Percentiles rank a stretch among this genome's conserved stretches.
These are phyloP conservation scores for Theileria sp. DNA, from an alignment of 169 alveolate species.

Conservation along the genomic window DNA sequence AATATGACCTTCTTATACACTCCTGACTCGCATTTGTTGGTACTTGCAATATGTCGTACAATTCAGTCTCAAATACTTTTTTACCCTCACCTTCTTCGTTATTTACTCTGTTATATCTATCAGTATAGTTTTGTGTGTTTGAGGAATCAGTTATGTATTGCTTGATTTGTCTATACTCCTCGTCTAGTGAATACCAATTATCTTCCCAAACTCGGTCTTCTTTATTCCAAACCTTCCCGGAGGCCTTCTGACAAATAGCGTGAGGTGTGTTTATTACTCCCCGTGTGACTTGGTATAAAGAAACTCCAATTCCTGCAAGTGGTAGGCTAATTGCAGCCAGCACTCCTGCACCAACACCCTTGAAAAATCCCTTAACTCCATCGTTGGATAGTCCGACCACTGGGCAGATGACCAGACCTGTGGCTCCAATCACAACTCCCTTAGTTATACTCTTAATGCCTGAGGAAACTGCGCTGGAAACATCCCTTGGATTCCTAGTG, in stretches of 20 bases:
- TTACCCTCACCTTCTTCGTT: conserved; percentile 42
- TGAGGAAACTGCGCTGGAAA: conserved; percentile 82
- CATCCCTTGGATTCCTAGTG: conserved; percentile 78
- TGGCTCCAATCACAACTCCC: conserved; percentile 86
- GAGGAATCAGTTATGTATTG: conserved; percentile 26
- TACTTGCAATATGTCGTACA: conserved; percentile 80
- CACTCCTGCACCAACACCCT: conserved; percentile 87
- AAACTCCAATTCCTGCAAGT: conserved; percentile 83
- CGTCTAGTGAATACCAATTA: conserved; percentile 79
- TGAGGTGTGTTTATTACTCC: conserved; percentile 87
- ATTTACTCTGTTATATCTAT: not conserved
- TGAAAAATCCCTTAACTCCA: conserved; percentile 86
- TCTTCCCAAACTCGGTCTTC: conserved; percentile 81
- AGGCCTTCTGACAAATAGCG: conserved; percentile 79
- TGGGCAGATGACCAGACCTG: conserved; percentile 85
- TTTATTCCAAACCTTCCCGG: conserved; percentile 87
- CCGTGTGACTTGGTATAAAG: conserved; percentile 85
- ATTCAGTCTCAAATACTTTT: conserved; percentile 80
- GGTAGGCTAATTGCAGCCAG: conserved; percentile 86
- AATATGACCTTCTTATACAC: conserved; percentile 79
- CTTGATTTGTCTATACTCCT: conserved; percentile 67
- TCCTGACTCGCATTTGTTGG: conserved; percentile 81
- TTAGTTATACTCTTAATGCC: conserved; percentile 86
- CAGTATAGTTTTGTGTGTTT: conserved; percentile 34
- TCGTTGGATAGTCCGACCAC: conserved; percentile 85